Base-by-base conservation (phyloP, 257 asterid species). In the Solanum tarijense region DNA sequence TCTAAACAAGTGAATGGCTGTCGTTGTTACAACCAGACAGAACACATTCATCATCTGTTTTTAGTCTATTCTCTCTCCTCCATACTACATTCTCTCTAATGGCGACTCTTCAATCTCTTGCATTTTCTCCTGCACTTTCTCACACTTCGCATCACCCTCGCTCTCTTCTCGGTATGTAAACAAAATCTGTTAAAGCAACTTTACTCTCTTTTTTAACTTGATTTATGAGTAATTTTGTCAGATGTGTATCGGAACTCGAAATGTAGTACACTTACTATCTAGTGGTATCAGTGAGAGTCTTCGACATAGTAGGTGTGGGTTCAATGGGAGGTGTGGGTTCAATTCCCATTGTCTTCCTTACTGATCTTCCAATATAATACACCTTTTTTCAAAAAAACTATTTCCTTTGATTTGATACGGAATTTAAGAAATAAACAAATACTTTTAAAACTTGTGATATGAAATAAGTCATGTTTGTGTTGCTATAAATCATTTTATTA, bases 61-160 rank as follows among this genome's bases (percentile, higher is more conserved):
- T 82, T 65, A 39, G 65, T 38, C 88, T 87, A 35, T 88, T 89
- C 88, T 89, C 27, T 4, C 27, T 82, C 85, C 66, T 55, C 66
- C 66, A 55, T 55, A 20, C 66, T 55, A 55, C 66, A 39, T 88
- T 89, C 87, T 89, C 27, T 4, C 27, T 82, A 81, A 93, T 93
- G 97, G 97, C 98, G 83, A 89, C 95, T 78, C 92, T 95, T 76
- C 98, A 92, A 52, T 95, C 95, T 25, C 87, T 94, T 74, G 95
- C 91, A 87, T 91, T 92, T 91, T 91, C 94, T 38, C 91, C 96
- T 46, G 90, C 93, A 31, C 76, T 90, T 89, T 93, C 98, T 81
- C 96, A 71, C 11, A 87, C 82, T 89, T 90, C 93, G 8, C 89
- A 87, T 83, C 93, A 88, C 1, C 91, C 94, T 21, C 94, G 92